phyloP scores from a whole-genome alignment of 2,329 filamentous ascomycete species.

The Thielaviopsis euricoi region DNA sequence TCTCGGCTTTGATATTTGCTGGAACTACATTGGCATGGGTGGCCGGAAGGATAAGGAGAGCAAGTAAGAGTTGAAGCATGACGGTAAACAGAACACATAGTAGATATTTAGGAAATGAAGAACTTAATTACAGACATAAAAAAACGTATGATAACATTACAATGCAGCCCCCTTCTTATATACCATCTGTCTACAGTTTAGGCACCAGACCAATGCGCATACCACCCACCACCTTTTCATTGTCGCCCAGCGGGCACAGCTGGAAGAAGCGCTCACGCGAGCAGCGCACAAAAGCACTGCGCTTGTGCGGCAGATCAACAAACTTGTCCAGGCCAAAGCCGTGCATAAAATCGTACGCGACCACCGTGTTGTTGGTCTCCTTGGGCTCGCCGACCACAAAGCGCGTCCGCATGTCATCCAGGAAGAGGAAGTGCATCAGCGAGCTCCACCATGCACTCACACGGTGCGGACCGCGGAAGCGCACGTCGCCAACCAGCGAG shows the following conservation, averaged over 20 bases:
- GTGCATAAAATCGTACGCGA: slow-evolving; percentile 60
- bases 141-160: neutral
- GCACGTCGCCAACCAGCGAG: slow-evolving; percentile 40
- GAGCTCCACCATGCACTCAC: slow-evolving; percentile 46
- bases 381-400: slow-evolving; percentile 54
- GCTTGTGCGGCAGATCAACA: slow-evolving; percentile 56
- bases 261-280: slow-evolving; percentile 55
- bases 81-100: neutral
- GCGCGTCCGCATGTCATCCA: slow-evolving; percentile 42
- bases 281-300: slow-evolving; percentile 49
- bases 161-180: neutral
- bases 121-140: neutral
- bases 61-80: neutral
- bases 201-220: slow-evolving; percentile 36
- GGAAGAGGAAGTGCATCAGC: slow-evolving; percentile 45
- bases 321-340: slow-evolving; percentile 58
- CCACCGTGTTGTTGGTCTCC: slow-evolving; percentile 49
- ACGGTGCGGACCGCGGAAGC: slow-evolving; percentile 42
- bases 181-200: slow-evolving; percentile 26
- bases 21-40: slow-evolving; percentile 34
- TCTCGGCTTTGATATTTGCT: slow-evolving; percentile 44
- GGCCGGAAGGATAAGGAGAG: slow-evolving; percentile 13
- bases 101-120: neutral
- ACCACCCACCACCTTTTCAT: slow-evolving; percentile 37
- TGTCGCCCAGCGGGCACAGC: slow-evolving; percentile 40